Evolutionary conservation across 768 basidiomycete species (phyloP).

Genomic region (Pulveroboletus ravenelii): DNA sequence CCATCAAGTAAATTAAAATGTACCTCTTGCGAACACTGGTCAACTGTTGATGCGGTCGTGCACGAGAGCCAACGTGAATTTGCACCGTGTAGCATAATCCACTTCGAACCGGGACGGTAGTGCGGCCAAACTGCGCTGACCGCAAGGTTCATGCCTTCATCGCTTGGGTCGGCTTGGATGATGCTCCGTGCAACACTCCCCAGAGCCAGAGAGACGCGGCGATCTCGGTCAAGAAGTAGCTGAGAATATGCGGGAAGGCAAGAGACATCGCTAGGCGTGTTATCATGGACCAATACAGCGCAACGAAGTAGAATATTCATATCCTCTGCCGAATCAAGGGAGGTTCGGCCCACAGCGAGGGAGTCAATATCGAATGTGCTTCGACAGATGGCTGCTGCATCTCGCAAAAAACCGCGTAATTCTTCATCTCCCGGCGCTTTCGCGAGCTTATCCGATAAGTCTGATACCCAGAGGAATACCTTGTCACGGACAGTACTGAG

Average conservation of each 20-base stretch:
- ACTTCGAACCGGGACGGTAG: constrained; percentile 25
- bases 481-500: constrained; percentile 30
- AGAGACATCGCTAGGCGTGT: constrained; percentile 17
- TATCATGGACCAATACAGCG: constrained; percentile 29
- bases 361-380: constrained; percentile 28
- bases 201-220: constrained; percentile 28
- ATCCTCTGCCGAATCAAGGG: constrained; percentile 25
- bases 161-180: constrained; percentile 5
- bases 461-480: constrained; percentile 33
- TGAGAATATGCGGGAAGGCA: constrained; percentile 8
- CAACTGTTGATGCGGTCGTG: constrained; percentile 10
- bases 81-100: constrained; percentile 18
- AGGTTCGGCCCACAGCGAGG: background rate
- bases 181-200: constrained; percentile 16
- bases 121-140: constrained; percentile 28
- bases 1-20: constrained; percentile 40
- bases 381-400: constrained; percentile 20
- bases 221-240: constrained; percentile 29
- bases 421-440: background rate
- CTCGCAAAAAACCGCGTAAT: constrained; percentile 9
- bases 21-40: constrained; percentile 25
- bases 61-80: constrained; percentile 30
- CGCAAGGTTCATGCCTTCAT: constrained; percentile 29
- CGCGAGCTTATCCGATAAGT: constrained; percentile 26
- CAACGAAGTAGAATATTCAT: constrained; percentile 31